Evolutionary conservation across 306 rosid genomes (phyloP), one percentile per base, ranked within the genome.

Genomic region (Cicer judaicum): DNA sequence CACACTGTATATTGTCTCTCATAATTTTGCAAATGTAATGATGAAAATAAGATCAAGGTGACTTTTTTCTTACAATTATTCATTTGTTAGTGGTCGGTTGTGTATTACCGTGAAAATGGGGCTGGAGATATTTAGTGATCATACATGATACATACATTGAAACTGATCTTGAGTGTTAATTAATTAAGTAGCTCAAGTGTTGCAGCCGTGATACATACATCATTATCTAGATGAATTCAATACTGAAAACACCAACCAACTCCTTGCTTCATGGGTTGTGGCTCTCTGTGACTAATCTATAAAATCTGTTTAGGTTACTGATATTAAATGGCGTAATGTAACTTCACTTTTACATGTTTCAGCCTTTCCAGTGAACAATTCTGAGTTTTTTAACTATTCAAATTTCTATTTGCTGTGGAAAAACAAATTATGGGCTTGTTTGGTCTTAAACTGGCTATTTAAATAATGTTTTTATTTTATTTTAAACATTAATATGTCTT

Each of bases 341-440:
- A 49, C 61, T 63, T 68, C 48, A 21, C 18, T 80, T 73, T 68
- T 40, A 47, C 63, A 47, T 47, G 55, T 39, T 63, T 80, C n/a
- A n/a, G 48, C 21, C 63, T 47, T 62, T 77, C 8, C 7, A 13
- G 21, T 53, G 24, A 77, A 29, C 68, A 54, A 16, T 10, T 56
- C 44, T 40, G 63, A 44, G 19, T 9, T 40, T 69, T 10, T 36
- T 0, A 29, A 55, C 14, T 65, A 74, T 69, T 74, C 41, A 52
- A 72, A 46, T 67, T 80, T 39, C 75, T 57, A 12, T 54, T 61
- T 8, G 57, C 42, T 29, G 24, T 46, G 70, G 10, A 62, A 63
- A 68, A 80, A 70, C 60, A 55, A 13, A 47, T 49, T 72, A 40
- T 11, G 48, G 75, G 72, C n/a, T 12, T 78, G 80, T 63, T 80